Base-by-base conservation (phyloP, 139 green algal species). In the Microglena sp. region DNA sequence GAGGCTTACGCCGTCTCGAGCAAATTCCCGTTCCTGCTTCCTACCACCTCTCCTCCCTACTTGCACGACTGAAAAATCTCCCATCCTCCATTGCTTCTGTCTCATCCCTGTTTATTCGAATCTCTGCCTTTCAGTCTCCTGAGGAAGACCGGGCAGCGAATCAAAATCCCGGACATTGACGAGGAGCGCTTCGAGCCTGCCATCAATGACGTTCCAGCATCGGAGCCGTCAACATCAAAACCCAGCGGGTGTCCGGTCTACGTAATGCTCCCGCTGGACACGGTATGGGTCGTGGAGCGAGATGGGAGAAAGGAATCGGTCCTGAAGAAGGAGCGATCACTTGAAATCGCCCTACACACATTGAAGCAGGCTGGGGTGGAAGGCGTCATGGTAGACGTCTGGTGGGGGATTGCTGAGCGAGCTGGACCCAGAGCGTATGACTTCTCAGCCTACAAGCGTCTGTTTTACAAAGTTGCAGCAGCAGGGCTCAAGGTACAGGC, bases 221-320 rank as follows among this genome's bases (percentile, higher is more conserved):
- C 60, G 2, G 59, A 72, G 28, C 24, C 59, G 60, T 50, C 60
- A 24, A 55, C 31, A 5, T 35, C 33, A n/a, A 6, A 27, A 30
- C 58, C 46, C 0, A 65, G 29, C 27, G 22, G 31, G 28, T 87
- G 81, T 55, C 93, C 93, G 4, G 89, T 99, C 2, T 98, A 92
- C 69, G 94, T 99, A 0, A 99, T 99, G 94, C 89, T 99, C 33
- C 94, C 94, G 6, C 79, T 99, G 45, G 94, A 99, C 74, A 96
- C 90, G n/a, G 88, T 99, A 2, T 92, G 89, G 78, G 87, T 98
- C 2, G 79, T 96, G 45, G 87, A 98, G 64, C 75, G 81, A 5
- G 86, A 96, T 5, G 80, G 79, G 34, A 75, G 60, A 27, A 71
- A 71, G 55, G 70, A 79, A 28, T 78, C 82, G 0, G 72, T 94